phyloP scores from a whole-genome alignment of 192 early-diverging fungal species.

The Mycoemilia scoparia region DNA sequence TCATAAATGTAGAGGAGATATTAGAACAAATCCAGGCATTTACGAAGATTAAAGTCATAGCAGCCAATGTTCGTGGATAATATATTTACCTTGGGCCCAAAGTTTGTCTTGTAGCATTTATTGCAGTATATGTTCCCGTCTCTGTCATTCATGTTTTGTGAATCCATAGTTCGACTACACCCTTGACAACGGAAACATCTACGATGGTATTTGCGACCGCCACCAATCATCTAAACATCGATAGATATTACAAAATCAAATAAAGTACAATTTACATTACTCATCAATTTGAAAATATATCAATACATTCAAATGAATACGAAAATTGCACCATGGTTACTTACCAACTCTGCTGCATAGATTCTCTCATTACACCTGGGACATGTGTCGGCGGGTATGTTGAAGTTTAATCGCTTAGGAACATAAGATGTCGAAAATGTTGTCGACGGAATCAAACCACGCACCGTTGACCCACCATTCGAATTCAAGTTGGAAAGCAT shows the following conservation, averaged over 20 bases:
- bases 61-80: too few relatives aligned
- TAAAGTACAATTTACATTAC: neutral
- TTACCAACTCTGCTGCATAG: conserved; percentile 22
- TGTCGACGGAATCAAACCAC: too few relatives aligned
- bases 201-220: conserved; percentile 31
- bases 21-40: too few relatives aligned
- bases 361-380: conserved; percentile 23
- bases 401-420: conserved; percentile 8
- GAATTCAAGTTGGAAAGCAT: too few relatives aligned
- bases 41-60: too few relatives aligned
- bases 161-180: conserved; percentile 14
- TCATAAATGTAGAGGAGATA: too few relatives aligned
- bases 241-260: neutral
- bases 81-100: conserved; percentile 29
- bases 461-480: too few relatives aligned
- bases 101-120: conserved; percentile 24
- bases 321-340: conserved; percentile 1
- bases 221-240: conserved; percentile 6
- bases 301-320: conserved; percentile 2
- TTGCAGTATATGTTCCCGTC: conserved; percentile 29
- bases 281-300: too few relatives aligned
- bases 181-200: conserved; percentile 22
- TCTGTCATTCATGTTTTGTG: conserved; percentile 25
- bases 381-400: conserved; percentile 17
- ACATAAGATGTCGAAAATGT: too few relatives aligned